Conservation (phyloP, 257 asterid genomes). For the Pogostemon cablin region DNA sequence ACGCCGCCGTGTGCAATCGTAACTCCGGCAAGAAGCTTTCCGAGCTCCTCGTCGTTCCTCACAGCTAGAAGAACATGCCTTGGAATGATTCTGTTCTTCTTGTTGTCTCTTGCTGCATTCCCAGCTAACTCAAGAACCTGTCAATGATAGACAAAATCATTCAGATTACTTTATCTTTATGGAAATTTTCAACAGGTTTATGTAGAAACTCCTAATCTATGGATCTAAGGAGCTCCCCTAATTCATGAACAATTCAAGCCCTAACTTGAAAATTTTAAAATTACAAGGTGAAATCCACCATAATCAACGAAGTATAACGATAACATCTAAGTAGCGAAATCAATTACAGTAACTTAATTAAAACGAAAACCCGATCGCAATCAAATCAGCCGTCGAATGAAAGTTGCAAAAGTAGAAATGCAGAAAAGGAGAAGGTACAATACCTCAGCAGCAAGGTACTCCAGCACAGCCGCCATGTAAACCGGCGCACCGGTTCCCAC, state of each 20-base stretch:
- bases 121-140: slow-evolving; percentile 86
- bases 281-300: neutral
- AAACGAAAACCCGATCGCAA: neutral
- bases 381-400: neutral
- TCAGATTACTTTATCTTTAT: too few relatives aligned
- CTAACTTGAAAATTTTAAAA: slow-evolving; percentile 24
- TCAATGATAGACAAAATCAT: too few relatives aligned
- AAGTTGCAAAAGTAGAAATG: neutral
- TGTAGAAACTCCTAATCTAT: neutral
- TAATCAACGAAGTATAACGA: neutral
- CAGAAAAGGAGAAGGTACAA: neutral
- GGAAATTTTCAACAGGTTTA: neutral
- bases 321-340: neutral
- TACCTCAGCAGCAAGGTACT: slow-evolving; percentile 61
- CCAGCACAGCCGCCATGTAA: slow-evolving; percentile 56
- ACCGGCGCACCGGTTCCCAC: slow-evolving; percentile 56
- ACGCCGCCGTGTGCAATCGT: slow-evolving; percentile 84
- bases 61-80: slow-evolving; percentile 70
- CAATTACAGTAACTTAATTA: neutral
- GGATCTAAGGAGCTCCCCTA: neutral
- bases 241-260: neutral
- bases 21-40: slow-evolving; percentile 68
- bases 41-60: slow-evolving; percentile 78
- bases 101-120: slow-evolving; percentile 80
- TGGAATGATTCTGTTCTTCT: slow-evolving; percentile 75